phyloP scores from a whole-genome alignment of 2,329 filamentous ascomycete genomes.

The Colletotrichum siamense region DNA sequence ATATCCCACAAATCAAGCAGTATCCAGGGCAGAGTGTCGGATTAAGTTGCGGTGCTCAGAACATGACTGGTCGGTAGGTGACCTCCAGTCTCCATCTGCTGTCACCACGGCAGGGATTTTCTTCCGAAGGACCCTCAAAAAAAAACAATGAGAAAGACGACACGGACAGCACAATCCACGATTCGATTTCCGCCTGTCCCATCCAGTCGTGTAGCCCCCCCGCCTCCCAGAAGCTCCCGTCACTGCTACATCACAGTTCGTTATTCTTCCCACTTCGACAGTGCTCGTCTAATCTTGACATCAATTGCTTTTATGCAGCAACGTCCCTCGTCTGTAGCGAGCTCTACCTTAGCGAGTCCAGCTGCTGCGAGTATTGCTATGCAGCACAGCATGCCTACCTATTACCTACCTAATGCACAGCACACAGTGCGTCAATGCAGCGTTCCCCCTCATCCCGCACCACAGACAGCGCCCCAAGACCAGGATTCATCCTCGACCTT shows the following conservation, averaged over 20 bases:
- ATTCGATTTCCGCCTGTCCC: background rate
- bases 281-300: conserved; percentile 10
- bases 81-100: background rate
- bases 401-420: background rate
- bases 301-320: background rate
- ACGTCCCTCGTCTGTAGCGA: background rate
- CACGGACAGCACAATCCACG: background rate
- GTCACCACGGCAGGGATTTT: conserved; percentile 1
- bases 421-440: conserved; percentile 1
- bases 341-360: background rate
- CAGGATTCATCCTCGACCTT: background rate
- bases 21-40: background rate
- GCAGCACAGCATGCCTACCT: background rate
- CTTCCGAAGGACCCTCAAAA: background rate
- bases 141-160: background rate
- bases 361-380: background rate
- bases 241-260: background rate
- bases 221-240: background rate
- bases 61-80: background rate
- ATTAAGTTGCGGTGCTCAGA: background rate
- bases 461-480: background rate
- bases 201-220: background rate
- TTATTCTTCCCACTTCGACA: background rate
- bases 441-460: background rate
- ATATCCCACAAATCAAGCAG: background rate